These are phyloP conservation scores for Aspergillus conjunctus DNA, from an alignment of 495 filamentous ascomycete genomes.

Conservation along the genomic window DNA sequence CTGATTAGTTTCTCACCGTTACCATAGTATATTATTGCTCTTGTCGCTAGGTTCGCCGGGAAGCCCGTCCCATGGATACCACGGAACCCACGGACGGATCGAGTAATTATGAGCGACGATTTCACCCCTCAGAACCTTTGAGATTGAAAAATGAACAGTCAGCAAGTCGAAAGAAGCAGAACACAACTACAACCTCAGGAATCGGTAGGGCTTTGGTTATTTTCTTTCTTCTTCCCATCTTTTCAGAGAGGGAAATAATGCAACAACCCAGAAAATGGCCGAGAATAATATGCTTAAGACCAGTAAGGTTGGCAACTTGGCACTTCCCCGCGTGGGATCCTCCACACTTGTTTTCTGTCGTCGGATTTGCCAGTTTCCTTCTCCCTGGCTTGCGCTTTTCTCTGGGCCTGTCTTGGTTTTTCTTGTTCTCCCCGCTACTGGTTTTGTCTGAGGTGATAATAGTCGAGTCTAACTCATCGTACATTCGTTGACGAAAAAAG, in stretches of 20 bases:
- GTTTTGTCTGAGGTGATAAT: no score
- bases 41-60: slow-evolving; percentile 5
- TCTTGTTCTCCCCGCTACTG: background rate
- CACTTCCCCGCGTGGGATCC: slow-evolving; percentile 27
- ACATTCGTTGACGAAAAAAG: background rate
- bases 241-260: background rate
- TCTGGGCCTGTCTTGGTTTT: background rate
- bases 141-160: no score
- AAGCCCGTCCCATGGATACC: slow-evolving; percentile 5
- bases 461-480: background rate
- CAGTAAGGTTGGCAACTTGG: slow-evolving; percentile 46
- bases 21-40: background rate
- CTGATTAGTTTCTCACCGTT: slow-evolving; percentile 4
- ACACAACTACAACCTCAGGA: background rate
- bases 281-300: slow-evolving; percentile 48
- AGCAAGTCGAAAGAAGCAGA: background rate
- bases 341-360: slow-evolving; percentile 11
- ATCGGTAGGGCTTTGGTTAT: background rate
- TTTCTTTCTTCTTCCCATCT: background rate
- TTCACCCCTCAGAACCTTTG: background rate
- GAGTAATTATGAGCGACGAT: slow-evolving; percentile 1
- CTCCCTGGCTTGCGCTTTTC: background rate
- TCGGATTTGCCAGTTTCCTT: background rate
- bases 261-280: slow-evolving; percentile 23
- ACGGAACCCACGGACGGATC: background rate